Conservation (phyloP, 2,329 filamentous ascomycete genomes). For the Monosporascus sp. region DNA sequence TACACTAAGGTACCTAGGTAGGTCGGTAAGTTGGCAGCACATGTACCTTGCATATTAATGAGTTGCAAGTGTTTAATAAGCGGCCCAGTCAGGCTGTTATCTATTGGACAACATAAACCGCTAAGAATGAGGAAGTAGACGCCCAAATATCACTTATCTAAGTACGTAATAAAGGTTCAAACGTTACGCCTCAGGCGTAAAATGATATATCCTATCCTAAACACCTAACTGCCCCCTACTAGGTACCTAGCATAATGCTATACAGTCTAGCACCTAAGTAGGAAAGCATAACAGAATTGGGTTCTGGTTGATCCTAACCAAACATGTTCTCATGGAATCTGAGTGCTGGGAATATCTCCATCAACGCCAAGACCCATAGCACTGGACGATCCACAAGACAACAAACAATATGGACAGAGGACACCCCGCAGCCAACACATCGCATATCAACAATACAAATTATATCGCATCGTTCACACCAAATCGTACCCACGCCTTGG, state of each 20-base stretch:
- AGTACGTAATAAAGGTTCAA: neutral
- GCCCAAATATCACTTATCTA: neutral
- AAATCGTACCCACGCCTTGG: neutral
- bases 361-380: neutral
- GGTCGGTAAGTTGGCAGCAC: neutral
- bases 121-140: too few species aligned
- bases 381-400: slow-evolving; percentile 10
- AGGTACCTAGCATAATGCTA: too few species aligned
- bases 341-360: neutral
- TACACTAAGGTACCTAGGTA: neutral
- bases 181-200: too few species aligned
- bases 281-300: too few species aligned
- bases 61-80: too few species aligned
- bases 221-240: too few species aligned
- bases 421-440: slow-evolving; percentile 3
- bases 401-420: slow-evolving; percentile 22
- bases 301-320: neutral
- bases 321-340: neutral
- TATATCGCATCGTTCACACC: slow-evolving; percentile 3
- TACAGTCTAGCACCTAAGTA: too few species aligned
- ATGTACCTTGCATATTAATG: too few species aligned
- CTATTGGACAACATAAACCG: too few species aligned
- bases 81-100: too few species aligned
- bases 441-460: slow-evolving; percentile 4
- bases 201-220: too few species aligned